Evolutionary conservation across 768 basidiomycete genomes (phyloP).

Genomic region (Amanita muscaria): DNA sequence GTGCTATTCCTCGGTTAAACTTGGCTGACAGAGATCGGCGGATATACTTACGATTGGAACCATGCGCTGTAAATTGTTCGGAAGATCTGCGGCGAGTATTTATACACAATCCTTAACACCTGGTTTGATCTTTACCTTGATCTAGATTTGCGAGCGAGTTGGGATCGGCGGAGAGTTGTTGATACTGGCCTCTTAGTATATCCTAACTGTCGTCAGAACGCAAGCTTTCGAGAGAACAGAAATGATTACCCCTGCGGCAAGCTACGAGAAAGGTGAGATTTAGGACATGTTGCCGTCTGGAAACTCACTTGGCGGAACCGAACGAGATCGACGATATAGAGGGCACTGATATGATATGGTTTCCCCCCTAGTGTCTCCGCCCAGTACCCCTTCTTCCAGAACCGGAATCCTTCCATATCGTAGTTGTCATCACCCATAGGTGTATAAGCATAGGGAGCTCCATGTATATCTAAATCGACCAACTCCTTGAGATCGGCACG

Average conservation of each 20-base stretch:
- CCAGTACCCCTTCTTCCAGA: constrained; percentile 99
- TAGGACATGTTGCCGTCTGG: neutral
- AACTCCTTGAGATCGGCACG: constrained; percentile 93
- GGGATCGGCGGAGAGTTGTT: constrained; percentile 89
- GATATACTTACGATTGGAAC: constrained; percentile 77
- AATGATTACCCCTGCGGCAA: constrained; percentile 40
- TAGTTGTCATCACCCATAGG: constrained; percentile 95
- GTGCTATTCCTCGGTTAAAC: constrained; percentile 36
- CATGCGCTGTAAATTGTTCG: constrained; percentile 87
- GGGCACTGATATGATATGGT: constrained; percentile 94
- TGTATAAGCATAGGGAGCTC: constrained; percentile 91
- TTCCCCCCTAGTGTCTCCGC: constrained; percentile 72
- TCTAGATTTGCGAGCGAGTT: constrained; percentile 91
- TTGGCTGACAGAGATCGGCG: neutral
- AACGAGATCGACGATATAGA: constrained; percentile 93
- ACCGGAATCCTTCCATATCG: constrained; percentile 97
- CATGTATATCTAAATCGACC: constrained; percentile 86
- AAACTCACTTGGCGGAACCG: constrained; percentile 78
- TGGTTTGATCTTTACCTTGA: constrained; percentile 50
- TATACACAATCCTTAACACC: neutral
- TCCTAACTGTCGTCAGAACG: constrained; percentile 38
- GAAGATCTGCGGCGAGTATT: constrained; percentile 56
- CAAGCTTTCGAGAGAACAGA: neutral
- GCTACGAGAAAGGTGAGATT: constrained; percentile 19
- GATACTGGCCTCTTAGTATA: constrained; percentile 85